phyloP scores from a whole-genome alignment of 1,139 yeast genomes.

The Sugiyamaella paludigena region DNA sequence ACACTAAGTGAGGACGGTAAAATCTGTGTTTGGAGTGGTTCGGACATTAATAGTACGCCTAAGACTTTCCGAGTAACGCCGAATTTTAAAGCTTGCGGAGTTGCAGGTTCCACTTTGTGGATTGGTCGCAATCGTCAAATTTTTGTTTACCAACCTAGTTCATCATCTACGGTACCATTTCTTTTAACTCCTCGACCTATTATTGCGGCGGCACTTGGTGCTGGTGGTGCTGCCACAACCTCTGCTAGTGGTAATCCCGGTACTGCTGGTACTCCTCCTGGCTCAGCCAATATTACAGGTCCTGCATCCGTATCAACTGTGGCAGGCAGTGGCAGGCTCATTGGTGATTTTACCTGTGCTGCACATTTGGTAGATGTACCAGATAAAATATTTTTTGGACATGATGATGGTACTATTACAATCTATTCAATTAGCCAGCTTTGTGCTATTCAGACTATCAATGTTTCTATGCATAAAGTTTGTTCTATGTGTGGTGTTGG shows the following conservation, averaged over 20 bases:
- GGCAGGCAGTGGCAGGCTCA: constrained; percentile 14
- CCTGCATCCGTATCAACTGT: constrained; percentile 1
- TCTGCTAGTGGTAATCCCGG: constrained; percentile 4
- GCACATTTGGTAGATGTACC: constrained; percentile 29
- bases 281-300: not conserved
- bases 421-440: constrained; percentile 33
- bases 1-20: constrained; percentile 43
- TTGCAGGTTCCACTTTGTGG: constrained; percentile 37
- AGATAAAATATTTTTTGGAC: constrained; percentile 41
- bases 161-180: constrained; percentile 21
- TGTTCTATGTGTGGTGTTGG: constrained; percentile 36
- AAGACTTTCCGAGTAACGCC: constrained; percentile 35
- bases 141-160: constrained; percentile 36
- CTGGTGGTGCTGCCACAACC: constrained; percentile 2
- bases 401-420: constrained; percentile 43
- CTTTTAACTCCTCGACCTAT: constrained; percentile 34
- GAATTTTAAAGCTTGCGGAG: constrained; percentile 32
- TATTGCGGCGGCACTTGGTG: constrained; percentile 19
- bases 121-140: constrained; percentile 37
- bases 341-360: constrained; percentile 39
- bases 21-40: constrained; percentile 37
- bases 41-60: constrained; percentile 30
- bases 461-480: constrained; percentile 38
- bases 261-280: constrained; percentile 3
- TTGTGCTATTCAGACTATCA: constrained; percentile 35